Evolutionary conservation across 768 basidiomycete genomes (phyloP), one percentile per base, ranked within the genome.

Genomic region (Pisolithus microcarpus): DNA sequence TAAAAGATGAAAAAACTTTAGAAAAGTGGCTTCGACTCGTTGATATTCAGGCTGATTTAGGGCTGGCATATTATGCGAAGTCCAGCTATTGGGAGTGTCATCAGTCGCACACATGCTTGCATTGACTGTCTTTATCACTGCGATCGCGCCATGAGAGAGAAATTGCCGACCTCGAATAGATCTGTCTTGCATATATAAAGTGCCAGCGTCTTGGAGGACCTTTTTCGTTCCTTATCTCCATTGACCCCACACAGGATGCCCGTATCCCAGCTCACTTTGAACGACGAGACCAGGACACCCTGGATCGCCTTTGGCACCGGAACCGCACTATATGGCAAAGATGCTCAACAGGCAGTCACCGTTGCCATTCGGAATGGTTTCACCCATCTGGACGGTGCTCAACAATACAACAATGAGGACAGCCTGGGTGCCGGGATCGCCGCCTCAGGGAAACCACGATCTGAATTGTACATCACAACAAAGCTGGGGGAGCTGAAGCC

Each of bases 231-330:
- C 2, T 10, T 30, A 36, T 55, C 48, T 57, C 38, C 28, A 37
- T 49, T 43, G 43, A 28, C 52, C 8, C 30, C 21, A 40, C 52
- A 36, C 49, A 56, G 45, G 43, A 68, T 70, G 57, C 18, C 60
- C 26, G 58, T 65, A 38, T 60, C 59, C 21, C 63, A 61, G 4
- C 61, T 79, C 45, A 58, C 66, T 46, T 74, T 86, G 58, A 82
- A 83, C 60, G 79, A 84, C 57, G 80, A 80, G 18, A 67, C 63
- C 18, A 57, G 56, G 5, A 67, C 76, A 36, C 84, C 84, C 15
- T 77, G 75, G 75, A 65, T 84, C 24, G 83, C 72, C 1, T 84
- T 79, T 53, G 84, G 84, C 16, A 82, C 79, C 16, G 83, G 83
- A 0, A 79, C 80, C 1, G 79, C 79, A 1, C 65, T 78, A 15